Conservation (phyloP, 441 rosid genomes). For the Croton setiger region DNA sequence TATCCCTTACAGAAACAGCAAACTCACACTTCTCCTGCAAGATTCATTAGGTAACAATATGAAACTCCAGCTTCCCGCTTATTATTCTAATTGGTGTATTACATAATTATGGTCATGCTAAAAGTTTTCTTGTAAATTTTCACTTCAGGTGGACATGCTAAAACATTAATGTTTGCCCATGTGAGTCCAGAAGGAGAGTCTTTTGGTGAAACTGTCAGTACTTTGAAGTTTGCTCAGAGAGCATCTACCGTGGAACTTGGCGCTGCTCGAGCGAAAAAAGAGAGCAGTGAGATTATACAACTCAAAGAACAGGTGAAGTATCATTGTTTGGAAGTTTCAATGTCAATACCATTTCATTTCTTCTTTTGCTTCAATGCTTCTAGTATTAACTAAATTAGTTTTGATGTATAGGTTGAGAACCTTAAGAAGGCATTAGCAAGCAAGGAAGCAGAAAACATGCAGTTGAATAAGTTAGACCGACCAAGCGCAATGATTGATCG, state of each 20-base stretch:
- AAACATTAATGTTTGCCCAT: conserved; percentile 94
- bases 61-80: conserved; percentile 8
- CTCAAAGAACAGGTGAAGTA: conserved; percentile 69
- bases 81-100: not conserved
- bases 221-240: conserved; percentile 89
- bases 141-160: conserved; percentile 78
- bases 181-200: conserved; percentile 86
- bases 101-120: not conserved
- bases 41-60: conserved; percentile 70
- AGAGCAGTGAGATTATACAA: conserved; percentile 71
- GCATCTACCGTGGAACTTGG: conserved; percentile 85
- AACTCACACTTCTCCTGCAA: conserved; percentile 89
- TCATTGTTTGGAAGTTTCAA: not conserved
- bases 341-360: too few species aligned
- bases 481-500: conserved; percentile 28
- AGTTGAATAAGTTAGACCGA: conserved; percentile 31
- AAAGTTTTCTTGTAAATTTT: conserved; percentile 11
- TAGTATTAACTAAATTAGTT: too few species aligned
- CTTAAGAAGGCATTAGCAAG: conserved; percentile 76
- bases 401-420: conserved; percentile 61
- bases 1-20: conserved; percentile 96
- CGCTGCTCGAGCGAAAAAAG: conserved; percentile 75
- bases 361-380: not conserved
- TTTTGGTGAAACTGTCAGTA: conserved; percentile 75
- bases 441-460: conserved; percentile 41